Conservation (phyloP, 2,329 filamentous ascomycete species). For the Colletotrichum lupini region DNA sequence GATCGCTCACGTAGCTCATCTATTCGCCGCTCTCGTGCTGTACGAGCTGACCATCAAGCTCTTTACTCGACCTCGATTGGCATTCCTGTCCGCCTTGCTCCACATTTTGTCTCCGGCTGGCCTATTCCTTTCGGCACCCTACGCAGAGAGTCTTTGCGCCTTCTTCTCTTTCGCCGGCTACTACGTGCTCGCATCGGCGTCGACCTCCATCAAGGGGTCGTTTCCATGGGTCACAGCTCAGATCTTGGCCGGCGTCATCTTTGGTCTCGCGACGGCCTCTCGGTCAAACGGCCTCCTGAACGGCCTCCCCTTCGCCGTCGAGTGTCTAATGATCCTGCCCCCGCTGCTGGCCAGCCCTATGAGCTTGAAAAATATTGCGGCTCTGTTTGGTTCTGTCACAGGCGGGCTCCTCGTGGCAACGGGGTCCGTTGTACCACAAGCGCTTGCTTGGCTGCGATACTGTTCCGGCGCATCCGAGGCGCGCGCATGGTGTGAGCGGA, state of each 20-base stretch:
- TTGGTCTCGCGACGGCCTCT: conserved; percentile 78
- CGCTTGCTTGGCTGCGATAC: conserved; percentile 78
- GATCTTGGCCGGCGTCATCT: conserved; percentile 72
- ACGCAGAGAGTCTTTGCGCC: conserved; percentile 83
- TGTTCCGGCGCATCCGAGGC: conserved; percentile 58
- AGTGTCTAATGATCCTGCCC: conserved; percentile 57
- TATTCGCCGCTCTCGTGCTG: conserved; percentile 78
- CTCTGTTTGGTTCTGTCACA: conserved; percentile 68
- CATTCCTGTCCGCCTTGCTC: conserved; percentile 76
- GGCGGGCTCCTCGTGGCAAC: conserved; percentile 75
- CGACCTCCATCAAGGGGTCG: conserved; percentile 48
- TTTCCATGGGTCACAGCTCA: conserved; percentile 59
- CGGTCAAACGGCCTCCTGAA: conserved; percentile 90
- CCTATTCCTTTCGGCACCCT: conserved; percentile 88
- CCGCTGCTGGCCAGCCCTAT: conserved; percentile 51
- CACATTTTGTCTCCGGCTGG: conserved; percentile 90
- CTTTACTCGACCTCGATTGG: conserved; percentile 61
- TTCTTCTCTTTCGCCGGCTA: conserved; percentile 80
- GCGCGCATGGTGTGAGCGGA: conserved; percentile 79
- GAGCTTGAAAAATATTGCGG: conserved; percentile 52
- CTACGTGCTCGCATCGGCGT: conserved; percentile 71
- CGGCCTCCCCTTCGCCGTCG: conserved; percentile 79
- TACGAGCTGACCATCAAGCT: conserved; percentile 73
- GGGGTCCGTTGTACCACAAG: conserved; percentile 79
- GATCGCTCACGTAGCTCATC: conserved; percentile 80